A percentile compares a stretch with the other conserved stretches of the same genome.
Conservation (phyloP, 257 asterid species). For the Scutellaria baicalensis region DNA sequence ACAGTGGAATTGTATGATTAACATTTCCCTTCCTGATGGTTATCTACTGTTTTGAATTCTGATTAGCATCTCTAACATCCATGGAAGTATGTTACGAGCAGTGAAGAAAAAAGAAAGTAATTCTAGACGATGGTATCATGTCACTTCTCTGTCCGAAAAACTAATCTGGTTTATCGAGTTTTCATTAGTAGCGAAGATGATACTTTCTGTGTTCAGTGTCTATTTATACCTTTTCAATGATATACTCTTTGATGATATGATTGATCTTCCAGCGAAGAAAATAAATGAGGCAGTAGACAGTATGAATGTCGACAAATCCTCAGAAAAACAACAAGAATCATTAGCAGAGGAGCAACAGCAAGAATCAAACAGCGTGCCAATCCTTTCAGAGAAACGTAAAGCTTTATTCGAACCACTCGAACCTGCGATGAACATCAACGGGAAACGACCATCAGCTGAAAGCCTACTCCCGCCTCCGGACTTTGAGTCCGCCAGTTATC, state of each 20-base stretch:
- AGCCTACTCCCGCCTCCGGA: constrained; percentile 91
- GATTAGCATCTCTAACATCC: not conserved
- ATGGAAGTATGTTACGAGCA: not conserved
- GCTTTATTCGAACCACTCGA: constrained; percentile 84
- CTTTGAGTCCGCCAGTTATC: constrained; percentile 75
- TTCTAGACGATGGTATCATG: not conserved
- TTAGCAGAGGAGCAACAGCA: constrained; percentile 40
- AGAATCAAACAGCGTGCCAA: constrained; percentile 28
- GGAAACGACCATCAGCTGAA: constrained; percentile 60
- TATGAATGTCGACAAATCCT: constrained; percentile 14
- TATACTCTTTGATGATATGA: not conserved
- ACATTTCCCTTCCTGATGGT: not conserved
- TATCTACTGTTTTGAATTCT: not conserved
- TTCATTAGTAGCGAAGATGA: not conserved
- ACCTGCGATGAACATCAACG: constrained; percentile 34
- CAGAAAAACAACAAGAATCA: constrained; percentile 25
- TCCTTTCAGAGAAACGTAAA: constrained; percentile 79
- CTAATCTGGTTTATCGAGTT: not conserved
- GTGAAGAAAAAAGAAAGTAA: not conserved
- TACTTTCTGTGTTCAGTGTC: not conserved
- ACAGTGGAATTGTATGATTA: not conserved
- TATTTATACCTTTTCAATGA: not conserved
- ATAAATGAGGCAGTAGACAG: constrained; percentile 22
- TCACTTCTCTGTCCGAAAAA: not conserved
- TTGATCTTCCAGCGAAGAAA: constrained; percentile 31